Percentiles rank a stretch among this genome's conserved stretches.
These are phyloP conservation scores for Boletellus ananiceps DNA, from an alignment of 768 basidiomycete species.

Conservation along the genomic window DNA sequence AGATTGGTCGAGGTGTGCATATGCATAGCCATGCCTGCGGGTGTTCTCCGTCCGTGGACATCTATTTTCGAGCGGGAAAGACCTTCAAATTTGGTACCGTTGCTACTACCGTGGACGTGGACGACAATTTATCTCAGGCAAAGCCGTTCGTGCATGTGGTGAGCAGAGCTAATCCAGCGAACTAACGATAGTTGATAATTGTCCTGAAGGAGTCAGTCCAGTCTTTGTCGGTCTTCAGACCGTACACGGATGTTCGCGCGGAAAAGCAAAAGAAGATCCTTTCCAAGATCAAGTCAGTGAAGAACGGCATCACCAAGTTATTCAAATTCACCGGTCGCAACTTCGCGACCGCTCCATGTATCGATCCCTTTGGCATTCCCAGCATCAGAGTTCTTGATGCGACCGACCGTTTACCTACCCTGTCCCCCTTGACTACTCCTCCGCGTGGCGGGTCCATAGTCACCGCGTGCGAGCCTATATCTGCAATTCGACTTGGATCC, in stretches of 20 bases:
- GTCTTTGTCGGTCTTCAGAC: neutral
- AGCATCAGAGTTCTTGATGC: neutral
- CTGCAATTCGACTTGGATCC: neutral
- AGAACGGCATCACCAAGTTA: slow-evolving; percentile 12
- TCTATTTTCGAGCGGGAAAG: neutral
- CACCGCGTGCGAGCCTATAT: neutral
- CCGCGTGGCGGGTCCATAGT: neutral
- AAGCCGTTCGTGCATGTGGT: slow-evolving; percentile 6
- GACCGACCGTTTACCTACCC: neutral
- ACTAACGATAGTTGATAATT: neutral
- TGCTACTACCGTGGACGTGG: neutral
- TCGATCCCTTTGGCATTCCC: neutral
- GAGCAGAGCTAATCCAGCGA: neutral
- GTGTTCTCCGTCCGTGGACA: neutral
- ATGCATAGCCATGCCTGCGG: neutral
- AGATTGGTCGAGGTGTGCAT: neutral
- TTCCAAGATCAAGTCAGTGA: slow-evolving; percentile 11
- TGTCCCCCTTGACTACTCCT: neutral
- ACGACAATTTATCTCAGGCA: neutral
- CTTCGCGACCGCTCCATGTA: neutral
- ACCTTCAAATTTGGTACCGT: slow-evolving; percentile 7
- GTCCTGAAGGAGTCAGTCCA: neutral
- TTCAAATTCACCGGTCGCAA: slow-evolving; percentile 9
- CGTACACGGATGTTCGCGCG: neutral
- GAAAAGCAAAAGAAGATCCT: slow-evolving; percentile 8